A percentile compares a stretch with the other conserved stretches of the same genome.
phyloP scores from a whole-genome alignment of 768 basidiomycete genomes.

The Boletus pseudopeckii region DNA sequence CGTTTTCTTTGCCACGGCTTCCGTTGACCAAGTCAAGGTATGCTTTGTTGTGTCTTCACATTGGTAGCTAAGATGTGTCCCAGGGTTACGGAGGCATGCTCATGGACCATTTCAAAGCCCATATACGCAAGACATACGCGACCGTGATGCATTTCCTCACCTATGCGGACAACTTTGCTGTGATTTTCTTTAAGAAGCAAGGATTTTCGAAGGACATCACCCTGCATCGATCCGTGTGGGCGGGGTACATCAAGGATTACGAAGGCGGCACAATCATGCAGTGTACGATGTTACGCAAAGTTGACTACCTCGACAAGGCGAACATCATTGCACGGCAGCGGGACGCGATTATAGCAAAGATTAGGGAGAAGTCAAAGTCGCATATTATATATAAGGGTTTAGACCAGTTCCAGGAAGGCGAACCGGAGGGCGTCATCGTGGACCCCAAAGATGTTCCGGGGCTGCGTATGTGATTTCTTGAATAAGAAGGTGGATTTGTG shows the following conservation, averaged over 20 bases:
- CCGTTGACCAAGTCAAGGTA: constrained; percentile 96
- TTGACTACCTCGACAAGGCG: constrained; percentile 83
- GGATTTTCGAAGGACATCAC: constrained; percentile 98
- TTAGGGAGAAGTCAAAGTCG: constrained; percentile 80
- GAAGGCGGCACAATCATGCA: constrained; percentile 99
- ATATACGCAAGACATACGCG: constrained; percentile 79
- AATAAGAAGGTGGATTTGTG: neutral
- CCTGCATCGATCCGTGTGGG: constrained; percentile 88
- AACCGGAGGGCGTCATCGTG: constrained; percentile 46
- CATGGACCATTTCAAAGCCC: constrained; percentile 97
- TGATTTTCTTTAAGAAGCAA: constrained; percentile 99
- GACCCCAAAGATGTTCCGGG: constrained; percentile 86
- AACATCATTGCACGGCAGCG: constrained; percentile 77
- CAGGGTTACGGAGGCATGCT: constrained; percentile 97
- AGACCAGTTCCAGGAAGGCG: constrained; percentile 65
- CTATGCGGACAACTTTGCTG: constrained; percentile 98
- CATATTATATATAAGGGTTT: constrained; percentile 83
- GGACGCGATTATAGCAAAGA: constrained; percentile 86
- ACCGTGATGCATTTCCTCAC: constrained; percentile 94
- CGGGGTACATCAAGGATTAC: constrained; percentile 99
- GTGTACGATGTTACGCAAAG: constrained; percentile 90
- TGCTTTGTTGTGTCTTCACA: constrained; percentile 9
- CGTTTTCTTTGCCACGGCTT: constrained; percentile 96
- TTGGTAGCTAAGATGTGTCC: neutral
- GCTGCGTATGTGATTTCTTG: constrained; percentile 51